Conservation (phyloP, 2,329 filamentous ascomycete species). For the Tolypocladium endophyticum region DNA sequence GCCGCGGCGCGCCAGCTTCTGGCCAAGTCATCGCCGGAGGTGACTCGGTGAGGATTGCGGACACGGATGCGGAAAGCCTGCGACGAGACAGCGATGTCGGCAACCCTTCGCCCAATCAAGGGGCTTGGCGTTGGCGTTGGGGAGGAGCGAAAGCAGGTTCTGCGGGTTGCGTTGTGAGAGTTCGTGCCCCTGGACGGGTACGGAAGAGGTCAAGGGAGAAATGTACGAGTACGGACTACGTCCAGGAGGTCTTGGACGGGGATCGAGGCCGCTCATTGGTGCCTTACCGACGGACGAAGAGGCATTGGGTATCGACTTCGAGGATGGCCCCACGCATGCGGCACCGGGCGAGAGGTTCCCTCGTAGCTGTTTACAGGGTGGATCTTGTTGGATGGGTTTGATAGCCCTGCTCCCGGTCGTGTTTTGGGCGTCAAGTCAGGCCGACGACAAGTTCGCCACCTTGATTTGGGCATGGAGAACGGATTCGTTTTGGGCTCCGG, state of each 20-base stretch:
- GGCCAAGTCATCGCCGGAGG: slow-evolving; percentile 35
- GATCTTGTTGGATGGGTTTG: not conserved
- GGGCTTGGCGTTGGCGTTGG: not conserved
- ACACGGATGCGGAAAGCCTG: slow-evolving; percentile 1
- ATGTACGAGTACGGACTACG: no score
- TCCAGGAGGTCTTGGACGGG: not conserved
- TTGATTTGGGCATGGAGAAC: not conserved
- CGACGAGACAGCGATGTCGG: slow-evolving; percentile 2
- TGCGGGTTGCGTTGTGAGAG: not conserved
- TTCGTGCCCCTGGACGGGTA: not conserved
- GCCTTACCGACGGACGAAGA: not conserved
- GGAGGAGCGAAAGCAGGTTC: not conserved
- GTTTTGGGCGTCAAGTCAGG: not conserved
- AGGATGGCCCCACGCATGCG: not conserved
- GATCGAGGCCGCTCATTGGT: not conserved
- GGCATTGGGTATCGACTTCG: slow-evolving; percentile 1
- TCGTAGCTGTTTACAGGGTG: not conserved
- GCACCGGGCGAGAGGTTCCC: not conserved
- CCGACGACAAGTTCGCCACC: not conserved
- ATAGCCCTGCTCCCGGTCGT: not conserved
- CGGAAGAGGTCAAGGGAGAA: not conserved
- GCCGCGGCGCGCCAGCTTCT: slow-evolving; percentile 60
- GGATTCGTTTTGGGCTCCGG: not conserved
- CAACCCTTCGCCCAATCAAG: not conserved
- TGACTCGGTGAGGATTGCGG: slow-evolving; percentile 27